These are phyloP conservation scores for Halophytophthora polymorphica DNA, from an alignment of 352 stramenopile genomes.

Conservation along the genomic window DNA sequence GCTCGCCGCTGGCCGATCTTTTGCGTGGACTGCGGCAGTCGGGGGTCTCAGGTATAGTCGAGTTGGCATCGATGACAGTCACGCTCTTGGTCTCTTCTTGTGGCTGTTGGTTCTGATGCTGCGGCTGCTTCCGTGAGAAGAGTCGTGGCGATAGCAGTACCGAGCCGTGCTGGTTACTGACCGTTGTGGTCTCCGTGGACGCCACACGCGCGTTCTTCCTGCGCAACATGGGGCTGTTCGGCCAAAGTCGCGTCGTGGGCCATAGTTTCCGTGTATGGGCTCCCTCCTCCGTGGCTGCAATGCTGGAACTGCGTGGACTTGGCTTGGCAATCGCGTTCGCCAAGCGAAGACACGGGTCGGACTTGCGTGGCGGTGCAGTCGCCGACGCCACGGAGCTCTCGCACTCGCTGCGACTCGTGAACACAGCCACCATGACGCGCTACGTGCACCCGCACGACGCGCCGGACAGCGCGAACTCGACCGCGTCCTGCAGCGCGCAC, in stretches of 20 bases:
- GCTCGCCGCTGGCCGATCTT: slow-evolving; percentile 12
- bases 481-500: no score
- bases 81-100: slow-evolving; percentile 11
- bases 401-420: no score
- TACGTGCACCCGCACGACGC: no score
- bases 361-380: no score
- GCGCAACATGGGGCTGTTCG: slow-evolving; percentile 22
- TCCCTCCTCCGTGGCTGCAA: slow-evolving; percentile 14
- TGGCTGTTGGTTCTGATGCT: slow-evolving; percentile 6
- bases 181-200: slow-evolving; percentile 11
- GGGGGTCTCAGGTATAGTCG: background rate
- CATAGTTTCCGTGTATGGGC: slow-evolving; percentile 23
- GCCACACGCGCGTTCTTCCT: slow-evolving; percentile 32
- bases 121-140: slow-evolving; percentile 1
- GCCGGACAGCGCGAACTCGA: no score
- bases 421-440: no score
- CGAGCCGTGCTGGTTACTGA: slow-evolving; percentile 20
- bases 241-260: slow-evolving; percentile 34
- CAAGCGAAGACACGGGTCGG: background rate
- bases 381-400: no score
- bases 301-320: background rate
- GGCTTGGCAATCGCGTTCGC: slow-evolving; percentile 2
- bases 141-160: slow-evolving; percentile 1
- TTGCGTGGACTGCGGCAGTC: slow-evolving; percentile 7
- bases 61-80: background rate